Conservation (phyloP, 768 basidiomycete genomes). For the Ramaria rubella region DNA sequence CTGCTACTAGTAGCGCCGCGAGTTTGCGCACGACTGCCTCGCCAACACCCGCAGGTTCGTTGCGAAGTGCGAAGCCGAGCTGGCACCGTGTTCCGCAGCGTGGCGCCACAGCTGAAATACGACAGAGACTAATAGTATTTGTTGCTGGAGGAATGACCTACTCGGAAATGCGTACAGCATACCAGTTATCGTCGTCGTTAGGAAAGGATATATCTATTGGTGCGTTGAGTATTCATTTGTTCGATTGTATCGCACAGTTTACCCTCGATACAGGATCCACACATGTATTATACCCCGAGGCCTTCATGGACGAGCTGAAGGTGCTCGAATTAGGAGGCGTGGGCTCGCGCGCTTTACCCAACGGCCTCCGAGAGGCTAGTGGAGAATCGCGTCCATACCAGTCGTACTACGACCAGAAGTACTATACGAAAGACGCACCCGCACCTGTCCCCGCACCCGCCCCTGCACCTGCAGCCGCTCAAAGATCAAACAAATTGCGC, state of each 20-base stretch:
- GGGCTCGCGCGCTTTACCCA: constrained; percentile 66
- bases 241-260: no score
- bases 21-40: constrained; percentile 43
- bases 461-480: constrained; percentile 25
- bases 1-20: constrained; percentile 33
- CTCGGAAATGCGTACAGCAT: constrained; percentile 88
- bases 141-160: constrained; percentile 94
- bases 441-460: constrained; percentile 38
- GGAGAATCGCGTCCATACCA: constrained; percentile 51
- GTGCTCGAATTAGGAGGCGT: constrained; percentile 82
- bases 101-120: constrained; percentile 39
- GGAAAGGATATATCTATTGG: constrained; percentile 92
- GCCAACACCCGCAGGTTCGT: constrained; percentile 45
- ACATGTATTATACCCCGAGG: constrained; percentile 73
- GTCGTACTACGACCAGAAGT: constrained; percentile 75
- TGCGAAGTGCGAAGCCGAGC: constrained; percentile 83
- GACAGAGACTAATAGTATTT: constrained; percentile 81
- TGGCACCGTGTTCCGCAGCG: constrained; percentile 78
- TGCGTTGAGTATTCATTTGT: constrained; percentile 28
- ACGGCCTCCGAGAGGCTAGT: constrained; percentile 50
- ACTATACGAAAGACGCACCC: constrained; percentile 60
- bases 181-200: constrained; percentile 63
- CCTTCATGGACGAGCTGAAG: constrained; percentile 83
- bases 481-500: constrained; percentile 13
- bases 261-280: constrained; percentile 78